Evolutionary conservation across 148 eudicot genomes (phyloP).

Genomic region (Gaultheria prostrata): DNA sequence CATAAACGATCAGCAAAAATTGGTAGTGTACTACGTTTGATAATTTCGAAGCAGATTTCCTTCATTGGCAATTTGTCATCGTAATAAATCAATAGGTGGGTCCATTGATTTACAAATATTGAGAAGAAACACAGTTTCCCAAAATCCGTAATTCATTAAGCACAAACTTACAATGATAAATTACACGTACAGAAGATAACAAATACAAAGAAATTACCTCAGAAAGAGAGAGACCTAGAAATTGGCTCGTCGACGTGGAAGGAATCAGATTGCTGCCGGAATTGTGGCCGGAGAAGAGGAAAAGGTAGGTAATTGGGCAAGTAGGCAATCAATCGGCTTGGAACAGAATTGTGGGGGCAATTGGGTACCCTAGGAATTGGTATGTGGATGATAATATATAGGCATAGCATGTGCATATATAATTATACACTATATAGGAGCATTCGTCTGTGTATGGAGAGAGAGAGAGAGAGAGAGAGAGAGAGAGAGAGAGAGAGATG

Average conservation of each 20-base stretch:
- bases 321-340: not conserved
- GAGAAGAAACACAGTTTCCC: not conserved
- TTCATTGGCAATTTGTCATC: not conserved
- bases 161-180: not conserved
- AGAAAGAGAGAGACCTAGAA: not conserved
- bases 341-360: not conserved
- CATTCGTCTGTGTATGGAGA: no score
- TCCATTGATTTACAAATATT: not conserved
- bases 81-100: not conserved
- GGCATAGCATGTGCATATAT: no score
- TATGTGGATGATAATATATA: no score
- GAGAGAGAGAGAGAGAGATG: no score
- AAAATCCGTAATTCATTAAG: not conserved
- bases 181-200: not conserved
- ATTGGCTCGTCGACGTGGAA: not conserved
- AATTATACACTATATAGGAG: not conserved
- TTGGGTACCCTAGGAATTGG: not conserved
- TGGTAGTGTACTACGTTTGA: not conserved
- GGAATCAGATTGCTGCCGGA: not conserved
- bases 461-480: no score
- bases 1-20: not conserved
- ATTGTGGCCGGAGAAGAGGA: not conserved
- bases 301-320: not conserved
- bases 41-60: not conserved
- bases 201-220: not conserved